Evolutionary conservation across 371 early-diverging fungal species (phyloP).

Genomic region (Mucor saturninus): DNA sequence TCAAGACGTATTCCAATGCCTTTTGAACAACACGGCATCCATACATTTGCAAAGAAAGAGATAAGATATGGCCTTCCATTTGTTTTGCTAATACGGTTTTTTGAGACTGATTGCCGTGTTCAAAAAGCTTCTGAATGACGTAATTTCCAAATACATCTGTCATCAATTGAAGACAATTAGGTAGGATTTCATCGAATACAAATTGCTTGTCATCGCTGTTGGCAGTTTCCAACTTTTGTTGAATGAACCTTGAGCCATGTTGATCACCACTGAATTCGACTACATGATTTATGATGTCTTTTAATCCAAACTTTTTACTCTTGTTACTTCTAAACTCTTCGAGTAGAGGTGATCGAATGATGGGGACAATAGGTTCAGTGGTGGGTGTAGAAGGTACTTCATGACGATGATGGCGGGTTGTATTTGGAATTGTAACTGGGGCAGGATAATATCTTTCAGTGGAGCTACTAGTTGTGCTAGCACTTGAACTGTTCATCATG

Average conservation of each 20-base stretch:
- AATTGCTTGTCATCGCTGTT: constrained; percentile 91
- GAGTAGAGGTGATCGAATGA: constrained; percentile 78
- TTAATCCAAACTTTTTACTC: constrained; percentile 89
- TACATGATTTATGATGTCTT: constrained; percentile 90
- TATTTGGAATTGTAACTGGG: not conserved
- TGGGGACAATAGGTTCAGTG: constrained; percentile 16
- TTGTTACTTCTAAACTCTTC: constrained; percentile 96
- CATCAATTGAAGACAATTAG: constrained; percentile 93
- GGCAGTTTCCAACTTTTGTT: constrained; percentile 97
- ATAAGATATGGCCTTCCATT: constrained; percentile 94
- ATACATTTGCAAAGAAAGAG: constrained; percentile 99
- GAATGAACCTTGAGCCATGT: constrained; percentile 99
- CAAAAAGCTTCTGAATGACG: constrained; percentile 99
- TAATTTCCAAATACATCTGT: constrained; percentile 99
- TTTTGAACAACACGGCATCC: constrained; percentile 99
- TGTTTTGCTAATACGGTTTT: constrained; percentile 85
- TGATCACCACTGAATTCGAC: constrained; percentile 99
- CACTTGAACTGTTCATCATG: not conserved
- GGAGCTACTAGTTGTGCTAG: not conserved
- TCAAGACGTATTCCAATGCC: constrained; percentile 92
- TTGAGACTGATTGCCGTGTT: constrained; percentile 90
- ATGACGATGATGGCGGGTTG: not conserved
- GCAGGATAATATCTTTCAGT: not conserved
- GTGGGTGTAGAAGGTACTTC: constrained; percentile 5
- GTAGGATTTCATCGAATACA: constrained; percentile 96